Evolutionary conservation across 1,139 yeast species (phyloP).

Genomic region (Hemisphaericaspora lyxosophila): DNA sequence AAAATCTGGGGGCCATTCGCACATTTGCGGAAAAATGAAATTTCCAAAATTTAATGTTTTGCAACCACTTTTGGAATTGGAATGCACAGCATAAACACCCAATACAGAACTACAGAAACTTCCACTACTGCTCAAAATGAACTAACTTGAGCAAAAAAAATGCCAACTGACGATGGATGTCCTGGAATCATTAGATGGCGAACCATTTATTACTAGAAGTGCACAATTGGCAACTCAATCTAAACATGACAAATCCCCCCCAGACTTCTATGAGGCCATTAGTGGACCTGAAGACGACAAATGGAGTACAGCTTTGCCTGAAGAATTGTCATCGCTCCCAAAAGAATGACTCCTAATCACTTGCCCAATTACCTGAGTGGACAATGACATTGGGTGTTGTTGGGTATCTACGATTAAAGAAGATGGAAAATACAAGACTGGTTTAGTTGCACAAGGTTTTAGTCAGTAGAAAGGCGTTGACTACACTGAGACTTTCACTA

Average conservation of each 20-base stretch:
- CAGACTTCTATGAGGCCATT: constrained; percentile 5
- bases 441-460: constrained; percentile 10
- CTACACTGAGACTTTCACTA: constrained; percentile 8
- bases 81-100: too few relatives aligned
- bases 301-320: constrained; percentile 6
- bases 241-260: constrained; percentile 1
- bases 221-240: background rate
- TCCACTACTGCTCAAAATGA: too few relatives aligned
- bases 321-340: constrained; percentile 4
- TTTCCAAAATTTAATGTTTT: too few relatives aligned
- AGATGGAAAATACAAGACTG: constrained; percentile 9
- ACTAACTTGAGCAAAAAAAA: too few relatives aligned
- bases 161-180: too few relatives aligned
- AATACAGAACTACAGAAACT: too few relatives aligned
- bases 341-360: constrained; percentile 7
- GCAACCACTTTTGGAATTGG: too few relatives aligned
- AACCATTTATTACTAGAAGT: background rate
- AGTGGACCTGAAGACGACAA: background rate
- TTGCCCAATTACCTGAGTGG: constrained; percentile 4
- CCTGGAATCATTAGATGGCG: too few relatives aligned
- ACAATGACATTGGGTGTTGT: constrained; percentile 6
- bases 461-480: constrained; percentile 8
- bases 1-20: too few relatives aligned
- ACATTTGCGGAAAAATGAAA: too few relatives aligned
- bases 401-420: constrained; percentile 11